Evolutionary conservation across 2,329 filamentous ascomycete genomes (phyloP).

Genomic region (Seiridium unicorne): DNA sequence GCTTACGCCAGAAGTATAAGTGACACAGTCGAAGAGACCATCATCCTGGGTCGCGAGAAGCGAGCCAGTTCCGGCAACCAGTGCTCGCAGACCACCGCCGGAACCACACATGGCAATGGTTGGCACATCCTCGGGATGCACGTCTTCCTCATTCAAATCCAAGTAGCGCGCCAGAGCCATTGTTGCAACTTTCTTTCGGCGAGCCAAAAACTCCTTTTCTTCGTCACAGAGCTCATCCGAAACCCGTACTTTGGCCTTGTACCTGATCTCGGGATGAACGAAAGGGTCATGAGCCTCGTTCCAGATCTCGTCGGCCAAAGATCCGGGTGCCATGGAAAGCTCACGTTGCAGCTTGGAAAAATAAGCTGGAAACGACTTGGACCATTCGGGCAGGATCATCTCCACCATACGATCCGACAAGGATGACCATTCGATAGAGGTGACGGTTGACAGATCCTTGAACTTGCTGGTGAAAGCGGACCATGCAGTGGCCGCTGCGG

Average conservation of each 20-base stretch:
- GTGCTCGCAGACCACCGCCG: conserved; percentile 83
- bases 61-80: conserved; percentile 88
- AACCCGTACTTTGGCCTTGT: conserved; percentile 78
- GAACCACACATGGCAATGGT: conserved; percentile 93
- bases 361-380: conserved; percentile 70
- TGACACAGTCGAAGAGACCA: conserved; percentile 89
- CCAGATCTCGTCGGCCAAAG: conserved; percentile 92
- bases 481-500: conserved; percentile 39
- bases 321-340: conserved; percentile 82
- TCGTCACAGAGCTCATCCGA: conserved; percentile 79
- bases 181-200: conserved; percentile 66
- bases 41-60: conserved; percentile 81
- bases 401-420: conserved; percentile 62
- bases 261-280: conserved; percentile 83
- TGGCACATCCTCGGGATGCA: conserved; percentile 92
- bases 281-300: conserved; percentile 80
- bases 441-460: conserved; percentile 51
- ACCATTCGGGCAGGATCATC: conserved; percentile 80
- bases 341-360: conserved; percentile 83
- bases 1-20: conserved; percentile 93
- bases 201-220: conserved; percentile 71
- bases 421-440: conserved; percentile 53
- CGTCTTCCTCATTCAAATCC: conserved; percentile 70
- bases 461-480: conserved; percentile 44
- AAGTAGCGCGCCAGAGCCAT: conserved; percentile 81